Base-by-base conservation (phyloP, 2,329 filamentous ascomycete species). In the Incumbomyces lentus region DNA sequence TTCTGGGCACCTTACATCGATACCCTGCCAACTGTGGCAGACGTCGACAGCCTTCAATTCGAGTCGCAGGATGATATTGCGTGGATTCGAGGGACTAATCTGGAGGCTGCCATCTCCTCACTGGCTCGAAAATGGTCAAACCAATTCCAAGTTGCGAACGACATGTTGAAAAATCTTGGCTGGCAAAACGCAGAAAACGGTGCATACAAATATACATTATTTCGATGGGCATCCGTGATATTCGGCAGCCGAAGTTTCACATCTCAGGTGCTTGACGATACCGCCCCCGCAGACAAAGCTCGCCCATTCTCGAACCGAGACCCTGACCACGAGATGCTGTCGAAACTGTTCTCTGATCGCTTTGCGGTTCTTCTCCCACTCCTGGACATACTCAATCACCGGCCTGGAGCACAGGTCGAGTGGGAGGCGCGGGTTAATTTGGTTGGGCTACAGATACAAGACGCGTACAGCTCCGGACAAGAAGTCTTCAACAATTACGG, bases 321-420 rank as follows among this genome's bases (percentile, higher is more conserved):
- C 1, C 59, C 60, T 7, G 57, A 62, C 1, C 52, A 36, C 39
- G 37, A 37, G 1, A 44, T 42, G 29, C 44, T 17, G 59, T 60
- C 11, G 2, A 64, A 65, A 29, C 68, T 71, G 41, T 60, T 64
- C 4, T 59, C 71, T 3, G 77, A 82, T 43, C 76, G 79, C 55
- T 81, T 84, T 49, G 82, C 81, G 1, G 71, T 86, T 6, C 68
- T 88, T 4, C 68, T 86, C 30, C 84, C 84, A 1, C 67, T 86
- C 2, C 75, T 86, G 47, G 84, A 88, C 58, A 70, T 87, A 22
- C 78, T 77, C 10, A 88, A 88, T 58, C 84, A 88, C 58, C 74
- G 76, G 43, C 79, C 81, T 40, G 64, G 73, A 16, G 73, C 79
- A 0, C 65, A 71, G 35, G 73, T 80, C 1, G 63, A 69, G 35